Base-by-base conservation (phyloP, 1,284 basidiomycete genomes). In the Puccinia coronata region DNA sequence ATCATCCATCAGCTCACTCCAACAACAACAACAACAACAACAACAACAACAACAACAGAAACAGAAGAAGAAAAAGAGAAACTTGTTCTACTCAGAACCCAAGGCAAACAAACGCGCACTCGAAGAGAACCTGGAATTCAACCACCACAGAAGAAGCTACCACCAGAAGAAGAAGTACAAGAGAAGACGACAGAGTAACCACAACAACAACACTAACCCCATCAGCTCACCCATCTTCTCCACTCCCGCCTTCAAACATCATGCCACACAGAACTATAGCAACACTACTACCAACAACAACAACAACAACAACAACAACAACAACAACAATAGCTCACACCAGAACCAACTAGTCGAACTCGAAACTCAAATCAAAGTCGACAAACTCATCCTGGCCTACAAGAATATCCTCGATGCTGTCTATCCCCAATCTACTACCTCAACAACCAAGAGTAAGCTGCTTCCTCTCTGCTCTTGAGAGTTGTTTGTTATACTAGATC, bases 361-460 rank as follows among this genome's bases (percentile, higher is more conserved):
- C 36, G 57, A 76, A 47, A 76, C 61, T 49, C 39, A 76, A 47
- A 63, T 49, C 36, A 76, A 63, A 47, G 20, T 63, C 57, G 39
- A 63, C 18, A 76, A 76, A 31, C n/a, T 76, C 1, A 65, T 76
- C 25, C 28, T 57, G 18, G 57, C 74, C 41, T 76, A 76, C 61
- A 76, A 76, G 34, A 76, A 76, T 43, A 65, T 76, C 2, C 57
- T 76, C 20, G 74, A 76, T 76, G 57, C 74, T 20, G 34, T 47
- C 36, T 16, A 12, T 43, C 34, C 36, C 20, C 9, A 34, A 36
- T 31, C 39, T 20, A 23, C 6, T 43, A 28, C 2, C 20, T 49
- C 43, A 72, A 53, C 70, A 5, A 23, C 2, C 57, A 47, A 47
- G 9, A 47, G 31, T 34, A 59, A 59, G n/a, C n/a, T n/a, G n/a